Evolutionary conservation across 2,329 filamentous ascomycete species (phyloP).

Genomic region (Hortaea sp.): DNA sequence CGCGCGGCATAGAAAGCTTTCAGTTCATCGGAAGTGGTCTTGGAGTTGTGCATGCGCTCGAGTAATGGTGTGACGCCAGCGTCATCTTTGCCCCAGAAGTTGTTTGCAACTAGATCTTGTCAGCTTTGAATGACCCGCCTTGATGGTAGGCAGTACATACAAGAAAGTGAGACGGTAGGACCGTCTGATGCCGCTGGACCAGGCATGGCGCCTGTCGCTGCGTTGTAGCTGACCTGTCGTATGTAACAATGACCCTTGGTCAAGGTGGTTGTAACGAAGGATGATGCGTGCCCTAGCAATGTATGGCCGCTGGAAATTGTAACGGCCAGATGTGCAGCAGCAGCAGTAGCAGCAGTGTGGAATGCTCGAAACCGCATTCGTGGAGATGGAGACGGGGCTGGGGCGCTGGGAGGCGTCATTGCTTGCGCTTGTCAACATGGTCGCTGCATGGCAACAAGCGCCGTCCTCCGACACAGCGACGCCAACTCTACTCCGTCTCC

Average conservation of each 20-base stretch:
- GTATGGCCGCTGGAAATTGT: background rate
- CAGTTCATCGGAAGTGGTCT: constrained; percentile 88
- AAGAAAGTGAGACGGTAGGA: constrained; percentile 28
- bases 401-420: background rate
- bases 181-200: constrained; percentile 22
- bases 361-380: background rate
- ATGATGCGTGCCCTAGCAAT: background rate
- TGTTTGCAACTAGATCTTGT: constrained; percentile 70
- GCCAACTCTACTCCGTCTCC: no score
- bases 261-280: background rate
- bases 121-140: constrained; percentile 13
- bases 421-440: background rate
- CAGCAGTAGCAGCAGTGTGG: background rate
- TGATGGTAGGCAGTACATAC: constrained; percentile 9
- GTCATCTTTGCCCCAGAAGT: constrained; percentile 99
- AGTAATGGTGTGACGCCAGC: constrained; percentile 85
- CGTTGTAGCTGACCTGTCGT: background rate
- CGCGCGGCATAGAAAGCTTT: constrained; percentile 86
- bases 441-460: background rate
- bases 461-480: background rate
- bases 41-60: constrained; percentile 88
- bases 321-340: background rate
- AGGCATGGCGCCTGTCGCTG: constrained; percentile 20
- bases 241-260: background rate
- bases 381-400: background rate